Base-by-base conservation (phyloP, 805 yeast genomes). In the Grigorovia jiainica region DNA sequence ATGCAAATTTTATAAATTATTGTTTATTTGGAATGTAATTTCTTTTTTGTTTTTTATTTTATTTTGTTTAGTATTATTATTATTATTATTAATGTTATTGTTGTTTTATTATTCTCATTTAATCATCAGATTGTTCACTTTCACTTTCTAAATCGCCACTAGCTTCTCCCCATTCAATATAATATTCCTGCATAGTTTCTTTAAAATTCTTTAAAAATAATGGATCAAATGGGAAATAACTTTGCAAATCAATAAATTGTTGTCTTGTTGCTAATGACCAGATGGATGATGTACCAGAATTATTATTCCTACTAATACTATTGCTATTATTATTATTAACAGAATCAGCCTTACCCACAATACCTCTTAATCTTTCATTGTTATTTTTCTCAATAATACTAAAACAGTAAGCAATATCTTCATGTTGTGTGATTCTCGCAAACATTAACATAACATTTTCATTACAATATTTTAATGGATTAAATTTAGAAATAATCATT, bases 141-240 rank as follows among this genome's bases (percentile, higher is more conserved):
- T 71, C 76, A 43, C 69, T 66, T 29, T 67, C 73, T 35, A 67
- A 63, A 20, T 76, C 82, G 7, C 75, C 83, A 33, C 81, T 81
- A 27, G 79, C 84, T 34, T 78, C 87, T 30, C 72, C 72, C 97
- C 97, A 90, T 53, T 87, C 92, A 21, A 89, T 77, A 55, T 79
- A 83, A 45, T 72, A 70, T 5, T 64, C 68, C 25, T 71, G 66
- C 43, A 92, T 64, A 27, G 76, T 58, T 32, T 64, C 60, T 52
- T 79, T 76, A 38, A 85, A 74, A 9, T 63, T 63, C 36, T 79
- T 82, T 47, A 90, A 71, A 39, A 83, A 76, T 47, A 92, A 63
- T 1, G 98, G 98, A 66, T 90, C 97, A 59, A 85, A 90, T 10
- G 98, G 98, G 63, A 90, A 90, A 59, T 87, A 90, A n/a, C 92